Percentiles rank a stretch among this genome's conserved stretches.
These are phyloP conservation scores for Pleurotus citrinopileatus DNA, from an alignment of 768 basidiomycete species.

Conservation along the genomic window DNA sequence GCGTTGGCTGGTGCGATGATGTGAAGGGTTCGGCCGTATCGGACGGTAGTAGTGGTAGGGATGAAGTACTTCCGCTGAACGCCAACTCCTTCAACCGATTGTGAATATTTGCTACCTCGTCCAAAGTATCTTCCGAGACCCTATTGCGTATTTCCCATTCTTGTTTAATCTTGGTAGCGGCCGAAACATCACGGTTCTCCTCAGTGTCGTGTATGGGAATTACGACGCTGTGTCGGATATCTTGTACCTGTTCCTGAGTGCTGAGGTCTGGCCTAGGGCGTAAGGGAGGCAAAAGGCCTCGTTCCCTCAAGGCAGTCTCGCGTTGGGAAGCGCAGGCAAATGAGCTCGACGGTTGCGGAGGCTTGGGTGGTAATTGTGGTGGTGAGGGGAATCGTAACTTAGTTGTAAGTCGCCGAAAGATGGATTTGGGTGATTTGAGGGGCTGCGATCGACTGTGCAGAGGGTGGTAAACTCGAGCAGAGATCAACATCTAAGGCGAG, in stretches of 20 bases:
- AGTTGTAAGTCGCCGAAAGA: constrained; percentile 31
- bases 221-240: constrained; percentile 32
- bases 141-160: constrained; percentile 48
- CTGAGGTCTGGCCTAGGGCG: constrained; percentile 39
- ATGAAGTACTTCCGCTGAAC: constrained; percentile 27
- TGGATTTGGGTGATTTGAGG: constrained; percentile 14
- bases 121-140: constrained; percentile 14
- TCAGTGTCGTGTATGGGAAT: constrained; percentile 17
- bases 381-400: constrained; percentile 18
- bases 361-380: constrained; percentile 15
- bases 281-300: constrained; percentile 54
- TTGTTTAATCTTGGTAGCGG: constrained; percentile 51
- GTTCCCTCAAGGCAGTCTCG: constrained; percentile 58
- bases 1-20: constrained; percentile 3
- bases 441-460: not conserved
- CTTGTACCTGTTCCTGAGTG: constrained; percentile 35
- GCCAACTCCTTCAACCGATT: constrained; percentile 31
- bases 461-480: not conserved
- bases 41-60: not conserved
- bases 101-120: constrained; percentile 11
- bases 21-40: constrained; percentile 1
- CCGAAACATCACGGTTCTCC: constrained; percentile 27
- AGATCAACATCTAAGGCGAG: not conserved
- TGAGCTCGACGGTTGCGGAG: constrained; percentile 18
- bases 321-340: constrained; percentile 33